Percentiles rank a stretch among this genome's conserved stretches.
phyloP scores from a whole-genome alignment of 78 protist species.

The Dictyostelium discoideum region DNA sequence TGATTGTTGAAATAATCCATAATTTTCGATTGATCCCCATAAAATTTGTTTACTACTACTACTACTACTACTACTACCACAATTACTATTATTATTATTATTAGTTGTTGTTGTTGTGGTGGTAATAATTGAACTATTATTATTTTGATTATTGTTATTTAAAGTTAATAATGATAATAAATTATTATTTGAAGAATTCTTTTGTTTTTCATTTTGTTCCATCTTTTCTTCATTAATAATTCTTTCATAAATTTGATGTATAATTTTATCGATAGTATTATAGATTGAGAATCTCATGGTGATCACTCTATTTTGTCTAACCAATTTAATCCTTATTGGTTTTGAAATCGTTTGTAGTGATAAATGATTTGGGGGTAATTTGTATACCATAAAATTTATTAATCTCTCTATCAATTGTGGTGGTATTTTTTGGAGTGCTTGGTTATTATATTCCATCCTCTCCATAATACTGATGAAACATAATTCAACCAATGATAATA shows the following conservation, averaged over 20 bases:
- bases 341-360: constrained; percentile 42
- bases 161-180: not conserved
- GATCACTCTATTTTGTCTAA: constrained; percentile 73
- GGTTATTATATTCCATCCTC: constrained; percentile 74
- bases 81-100: too few relatives aligned
- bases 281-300: constrained; percentile 74
- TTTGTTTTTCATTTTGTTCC: constrained; percentile 28
- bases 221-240: constrained; percentile 56
- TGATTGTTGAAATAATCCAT: constrained; percentile 74
- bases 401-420: constrained; percentile 33
- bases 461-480: constrained; percentile 69
- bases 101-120: not conserved
- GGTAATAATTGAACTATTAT: not conserved
- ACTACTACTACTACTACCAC: not conserved
- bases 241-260: constrained; percentile 70
- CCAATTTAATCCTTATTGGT: constrained; percentile 68
- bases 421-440: constrained; percentile 44
- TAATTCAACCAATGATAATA: constrained; percentile 42
- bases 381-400: constrained; percentile 56
- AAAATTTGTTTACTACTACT: not conserved
- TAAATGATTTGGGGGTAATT: constrained; percentile 47
- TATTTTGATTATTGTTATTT: not conserved
- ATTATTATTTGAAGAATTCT: not conserved
- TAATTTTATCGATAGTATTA: constrained; percentile 38
- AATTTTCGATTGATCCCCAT: constrained; percentile 62